phyloP scores from a whole-genome alignment of 2,329 filamentous ascomycete genomes.

The Aureobasidium sp. region DNA sequence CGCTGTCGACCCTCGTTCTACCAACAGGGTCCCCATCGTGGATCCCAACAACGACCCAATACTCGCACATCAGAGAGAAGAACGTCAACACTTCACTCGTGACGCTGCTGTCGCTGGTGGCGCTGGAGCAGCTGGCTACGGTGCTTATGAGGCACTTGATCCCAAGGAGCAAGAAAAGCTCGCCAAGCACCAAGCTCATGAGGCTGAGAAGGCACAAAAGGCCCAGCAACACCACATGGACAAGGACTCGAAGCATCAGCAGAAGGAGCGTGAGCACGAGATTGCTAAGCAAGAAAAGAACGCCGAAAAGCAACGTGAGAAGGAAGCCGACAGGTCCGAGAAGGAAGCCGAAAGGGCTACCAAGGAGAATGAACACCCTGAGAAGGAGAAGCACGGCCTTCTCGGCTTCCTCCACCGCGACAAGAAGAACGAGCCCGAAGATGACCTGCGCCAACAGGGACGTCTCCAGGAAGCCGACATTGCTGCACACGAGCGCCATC shows the following conservation, averaged over 20 bases:
- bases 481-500: conserved; percentile 13
- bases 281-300: conserved; percentile 17
- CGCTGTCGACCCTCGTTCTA: conserved; percentile 22
- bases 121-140: conserved; percentile 20
- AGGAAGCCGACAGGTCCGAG: conserved; percentile 25
- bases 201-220: conserved; percentile 22
- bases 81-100: conserved; percentile 20
- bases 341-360: conserved; percentile 16
- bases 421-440: conserved; percentile 26
- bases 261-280: conserved; percentile 24
- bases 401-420: conserved; percentile 35
- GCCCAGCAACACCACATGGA: conserved; percentile 18
- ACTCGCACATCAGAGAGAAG: conserved; percentile 1
- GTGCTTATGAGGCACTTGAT: conserved; percentile 23
- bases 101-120: conserved; percentile 24
- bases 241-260: conserved; percentile 22
- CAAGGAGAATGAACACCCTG: conserved; percentile 13
- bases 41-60: conserved; percentile 18
- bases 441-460: neutral
- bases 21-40: conserved; percentile 20
- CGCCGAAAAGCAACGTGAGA: conserved; percentile 23
- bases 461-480: conserved; percentile 4
- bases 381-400: conserved; percentile 21
- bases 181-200: conserved; percentile 18
- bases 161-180: conserved; percentile 25